phyloP scores from a whole-genome alignment of 73 alveolate species.

The Tetrahymena malaccensis region DNA sequence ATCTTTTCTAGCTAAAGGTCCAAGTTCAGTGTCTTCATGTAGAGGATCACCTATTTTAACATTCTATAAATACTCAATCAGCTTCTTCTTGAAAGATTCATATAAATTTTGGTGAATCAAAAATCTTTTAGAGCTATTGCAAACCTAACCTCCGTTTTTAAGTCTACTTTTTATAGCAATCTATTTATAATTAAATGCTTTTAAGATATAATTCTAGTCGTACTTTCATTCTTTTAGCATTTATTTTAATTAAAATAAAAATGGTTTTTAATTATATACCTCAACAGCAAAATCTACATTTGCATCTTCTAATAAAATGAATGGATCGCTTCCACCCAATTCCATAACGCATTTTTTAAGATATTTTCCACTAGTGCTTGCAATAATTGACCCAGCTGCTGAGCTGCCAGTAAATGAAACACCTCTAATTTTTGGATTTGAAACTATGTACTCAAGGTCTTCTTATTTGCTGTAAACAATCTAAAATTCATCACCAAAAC shows the following conservation, averaged over 20 bases:
- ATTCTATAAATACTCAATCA: constrained; percentile 28
- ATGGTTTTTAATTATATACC: background rate
- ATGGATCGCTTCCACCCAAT: constrained; percentile 88
- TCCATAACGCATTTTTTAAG: constrained; percentile 62
- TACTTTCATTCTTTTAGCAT: background rate
- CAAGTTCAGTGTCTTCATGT: constrained; percentile 44
- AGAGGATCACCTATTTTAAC: constrained; percentile 65
- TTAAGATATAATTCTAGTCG: background rate
- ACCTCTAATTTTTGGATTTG: constrained; percentile 57
- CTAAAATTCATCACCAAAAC: constrained; percentile 41
- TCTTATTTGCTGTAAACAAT: constrained; percentile 44
- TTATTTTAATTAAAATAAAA: background rate
- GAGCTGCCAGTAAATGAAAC: constrained; percentile 72
- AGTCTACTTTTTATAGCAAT: constrained; percentile 57
- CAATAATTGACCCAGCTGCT: constrained; percentile 67
- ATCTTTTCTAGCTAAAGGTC: constrained; percentile 69
- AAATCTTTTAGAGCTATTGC: constrained; percentile 77
- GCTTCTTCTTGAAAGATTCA: constrained; percentile 47
- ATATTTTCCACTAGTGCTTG: constrained; percentile 57
- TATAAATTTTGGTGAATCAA: constrained; percentile 46
- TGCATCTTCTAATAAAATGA: constrained; percentile 67
- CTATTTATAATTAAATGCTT: background rate
- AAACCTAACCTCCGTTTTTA: constrained; percentile 62
- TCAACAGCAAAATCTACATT: constrained; percentile 49
- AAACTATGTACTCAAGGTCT: constrained; percentile 45